phyloP scores from a whole-genome alignment of 495 filamentous ascomycete genomes.

The Annulohypoxylon nitens region DNA sequence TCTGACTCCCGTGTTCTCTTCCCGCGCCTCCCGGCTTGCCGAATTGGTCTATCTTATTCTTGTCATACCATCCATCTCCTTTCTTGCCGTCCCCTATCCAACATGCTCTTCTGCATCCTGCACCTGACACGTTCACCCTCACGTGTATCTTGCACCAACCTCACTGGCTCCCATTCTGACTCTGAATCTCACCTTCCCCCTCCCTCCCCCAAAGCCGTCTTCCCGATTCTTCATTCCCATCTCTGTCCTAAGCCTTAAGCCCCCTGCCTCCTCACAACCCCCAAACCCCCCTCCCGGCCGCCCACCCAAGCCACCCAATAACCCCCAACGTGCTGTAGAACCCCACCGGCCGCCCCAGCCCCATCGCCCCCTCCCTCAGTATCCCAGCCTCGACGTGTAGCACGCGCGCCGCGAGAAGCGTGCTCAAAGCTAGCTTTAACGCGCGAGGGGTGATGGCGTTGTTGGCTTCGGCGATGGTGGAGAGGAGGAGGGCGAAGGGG shows the following conservation, averaged over 20 bases:
- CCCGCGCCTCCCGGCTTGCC: background rate
- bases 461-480: constrained; percentile 58
- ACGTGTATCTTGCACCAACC: too few relatives aligned
- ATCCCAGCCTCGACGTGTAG: constrained; percentile 58
- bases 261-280: constrained; percentile 47
- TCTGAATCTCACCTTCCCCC: background rate
- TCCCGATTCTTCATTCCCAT: too few relatives aligned
- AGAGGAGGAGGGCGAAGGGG: constrained; percentile 36
- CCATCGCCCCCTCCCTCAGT: constrained; percentile 42
- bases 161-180: too few relatives aligned
- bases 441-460: constrained; percentile 50
- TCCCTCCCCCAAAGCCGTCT: background rate
- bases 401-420: constrained; percentile 53
- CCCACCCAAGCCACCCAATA: constrained; percentile 51
- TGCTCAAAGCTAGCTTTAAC: constrained; percentile 49
- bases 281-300: constrained; percentile 49
- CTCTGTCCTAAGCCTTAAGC: background rate
- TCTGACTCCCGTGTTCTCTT: background rate
- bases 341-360: constrained; percentile 51
- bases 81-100: background rate
- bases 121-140: too few relatives aligned
- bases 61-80: background rate
- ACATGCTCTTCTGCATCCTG: too few relatives aligned
- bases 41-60: background rate
- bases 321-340: constrained; percentile 53